These are phyloP conservation scores for Licmophora abbreviata DNA, from an alignment of 108 stramenopile genomes.

Conservation along the genomic window DNA sequence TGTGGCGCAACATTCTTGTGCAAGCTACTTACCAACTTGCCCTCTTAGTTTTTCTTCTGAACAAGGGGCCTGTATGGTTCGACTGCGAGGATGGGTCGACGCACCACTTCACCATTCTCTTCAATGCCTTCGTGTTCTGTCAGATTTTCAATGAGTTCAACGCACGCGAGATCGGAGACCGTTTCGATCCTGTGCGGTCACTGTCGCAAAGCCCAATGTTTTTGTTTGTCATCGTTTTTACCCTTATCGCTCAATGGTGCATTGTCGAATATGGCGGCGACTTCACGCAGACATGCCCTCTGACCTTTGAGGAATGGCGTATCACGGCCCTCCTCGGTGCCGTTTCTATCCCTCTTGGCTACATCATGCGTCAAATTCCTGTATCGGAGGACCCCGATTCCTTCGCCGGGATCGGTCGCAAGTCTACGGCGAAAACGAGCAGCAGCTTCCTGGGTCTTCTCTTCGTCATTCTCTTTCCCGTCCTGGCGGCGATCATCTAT, in stretches of 20 bases:
- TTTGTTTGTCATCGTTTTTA: slow-evolving; percentile 72
- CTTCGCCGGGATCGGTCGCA: slow-evolving; percentile 51
- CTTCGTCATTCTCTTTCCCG: slow-evolving; percentile 25
- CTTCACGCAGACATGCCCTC: slow-evolving; percentile 51
- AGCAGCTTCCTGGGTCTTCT: slow-evolving; percentile 20
- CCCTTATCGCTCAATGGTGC: slow-evolving; percentile 69
- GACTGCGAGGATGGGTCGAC: slow-evolving; percentile 58
- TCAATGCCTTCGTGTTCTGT: slow-evolving; percentile 93
- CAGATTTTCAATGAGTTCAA: slow-evolving; percentile 95
- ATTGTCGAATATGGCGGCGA: slow-evolving; percentile 89
- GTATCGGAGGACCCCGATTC: slow-evolving; percentile 52
- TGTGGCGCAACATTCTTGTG: slow-evolving; percentile 81
- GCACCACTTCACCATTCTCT: slow-evolving; percentile 82
- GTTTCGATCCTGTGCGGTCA: slow-evolving; percentile 43
- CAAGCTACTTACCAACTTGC: slow-evolving; percentile 71
- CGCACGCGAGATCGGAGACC: slow-evolving; percentile 72
- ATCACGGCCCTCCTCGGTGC: slow-evolving; percentile 48
- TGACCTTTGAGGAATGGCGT: slow-evolving; percentile 57
- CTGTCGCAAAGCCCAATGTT: slow-evolving; percentile 72
- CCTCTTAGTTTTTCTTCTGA: slow-evolving; percentile 51
- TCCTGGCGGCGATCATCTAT: slow-evolving; percentile 41
- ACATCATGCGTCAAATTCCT: slow-evolving; percentile 57
- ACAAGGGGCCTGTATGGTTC: slow-evolving; percentile 43
- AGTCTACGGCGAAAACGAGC: slow-evolving; percentile 12
- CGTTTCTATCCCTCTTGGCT: slow-evolving; percentile 65